Evolutionary conservation across 1,139 yeast genomes (phyloP), one percentile per base, ranked within the genome.

Genomic region (Diutina ranongensis): DNA sequence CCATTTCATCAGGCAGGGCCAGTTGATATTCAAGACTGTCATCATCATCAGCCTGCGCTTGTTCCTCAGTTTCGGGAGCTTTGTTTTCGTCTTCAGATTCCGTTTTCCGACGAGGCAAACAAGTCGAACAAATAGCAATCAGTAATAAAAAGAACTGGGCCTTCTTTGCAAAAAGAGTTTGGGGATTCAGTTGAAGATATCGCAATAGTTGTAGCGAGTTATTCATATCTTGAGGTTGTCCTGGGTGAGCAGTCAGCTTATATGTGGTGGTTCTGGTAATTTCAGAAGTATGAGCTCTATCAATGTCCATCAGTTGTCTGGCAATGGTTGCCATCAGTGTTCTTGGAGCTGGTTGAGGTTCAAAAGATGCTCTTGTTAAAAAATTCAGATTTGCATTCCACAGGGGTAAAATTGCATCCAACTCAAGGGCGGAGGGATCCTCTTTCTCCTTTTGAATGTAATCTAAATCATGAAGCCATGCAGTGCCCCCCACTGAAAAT

Each of bases 1-100:
- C 98, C 46, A 89, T 63, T 59, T 92, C 99, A 65, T 92, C 98
- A 0, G 98, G 98, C 0, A 97, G 89, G 0, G 97, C 80, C 0
- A 97, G 87, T 58, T 88, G 97, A 55, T 89, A 94, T 44, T 76
- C 78, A 19, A 88, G 74, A 40, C 67, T 66, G 21, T 67, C 75
- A 45, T 74, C 82, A 10, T 62, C 67, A 3, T 48, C 51, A 2
- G n/a, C 49, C 9, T 53, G 51, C 28, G 10, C 10, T 10, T 25
- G 28, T 18, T 49, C 53, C 7, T 41, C 44, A 3, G 33, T 44
- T 4, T 35, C 40, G 5, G 13, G 13, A 20, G 5, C 18, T 18
- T 35, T n/a, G 10, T 21, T 18, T 3, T 35, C 13, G 21, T 16
- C 13, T 7, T 19, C 22, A 13, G 13, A n/a, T n/a, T n/a, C 40